phyloP scores from a whole-genome alignment of 2,329 filamentous ascomycete species.

The Cordyceps militaris region DNA sequence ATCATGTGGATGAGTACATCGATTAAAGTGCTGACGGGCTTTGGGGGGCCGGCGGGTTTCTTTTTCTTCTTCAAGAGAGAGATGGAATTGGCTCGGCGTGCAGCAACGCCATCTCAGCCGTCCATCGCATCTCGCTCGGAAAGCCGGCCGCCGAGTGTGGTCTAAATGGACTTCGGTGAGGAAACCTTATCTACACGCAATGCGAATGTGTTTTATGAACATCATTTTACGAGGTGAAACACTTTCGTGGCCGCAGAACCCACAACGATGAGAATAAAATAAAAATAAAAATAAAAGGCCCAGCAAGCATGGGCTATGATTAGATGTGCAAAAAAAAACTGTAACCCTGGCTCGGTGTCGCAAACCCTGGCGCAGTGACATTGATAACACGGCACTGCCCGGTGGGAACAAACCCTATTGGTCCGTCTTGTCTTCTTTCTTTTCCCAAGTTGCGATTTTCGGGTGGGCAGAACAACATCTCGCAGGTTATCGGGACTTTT shows the following conservation, averaged over 20 bases:
- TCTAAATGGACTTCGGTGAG: not conserved
- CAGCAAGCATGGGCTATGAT: not conserved
- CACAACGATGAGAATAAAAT: not conserved
- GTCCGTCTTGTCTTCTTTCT: constrained; percentile 18
- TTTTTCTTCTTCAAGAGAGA: not conserved
- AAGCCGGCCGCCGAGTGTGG: not conserved
- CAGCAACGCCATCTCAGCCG: not conserved
- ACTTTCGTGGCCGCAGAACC: constrained; percentile 10
- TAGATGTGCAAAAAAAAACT: not conserved
- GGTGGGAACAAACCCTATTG: constrained; percentile 29
- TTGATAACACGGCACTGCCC: constrained; percentile 32
- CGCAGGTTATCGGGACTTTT: constrained; percentile 24
- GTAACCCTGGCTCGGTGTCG: constrained; percentile 2
- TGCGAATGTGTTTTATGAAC: not conserved
- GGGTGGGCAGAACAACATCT: no score
- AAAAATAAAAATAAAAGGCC: not conserved
- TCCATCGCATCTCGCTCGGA: not conserved
- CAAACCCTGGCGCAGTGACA: not conserved
- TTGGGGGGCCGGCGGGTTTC: no score
- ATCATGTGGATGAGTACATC: not conserved
- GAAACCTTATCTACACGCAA: not conserved
- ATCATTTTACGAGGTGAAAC: constrained; percentile 10
- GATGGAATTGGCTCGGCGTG: not conserved
- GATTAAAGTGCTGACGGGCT: not conserved
- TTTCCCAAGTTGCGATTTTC: constrained; percentile 14